Evolutionary conservation across 2,329 filamentous ascomycete species (phyloP).

Genomic region (Aspergillus awamori): DNA sequence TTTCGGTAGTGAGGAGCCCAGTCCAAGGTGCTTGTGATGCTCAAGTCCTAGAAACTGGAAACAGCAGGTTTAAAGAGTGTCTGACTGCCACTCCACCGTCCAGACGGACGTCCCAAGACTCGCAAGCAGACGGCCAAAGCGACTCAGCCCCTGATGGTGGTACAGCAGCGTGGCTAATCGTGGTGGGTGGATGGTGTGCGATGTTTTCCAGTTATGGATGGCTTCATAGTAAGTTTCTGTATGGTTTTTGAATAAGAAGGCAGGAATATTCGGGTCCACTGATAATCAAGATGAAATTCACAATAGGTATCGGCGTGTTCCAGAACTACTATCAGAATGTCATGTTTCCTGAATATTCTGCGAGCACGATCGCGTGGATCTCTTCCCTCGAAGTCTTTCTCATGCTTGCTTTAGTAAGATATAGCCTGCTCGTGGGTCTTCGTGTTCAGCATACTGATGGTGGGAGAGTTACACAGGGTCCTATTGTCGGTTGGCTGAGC

Average conservation of each 20-base stretch:
- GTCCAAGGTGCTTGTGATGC: too few species aligned
- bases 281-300: neutral
- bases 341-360: conserved; percentile 10
- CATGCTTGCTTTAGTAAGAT: conserved; percentile 15
- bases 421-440: too few species aligned
- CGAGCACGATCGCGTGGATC: conserved; percentile 19
- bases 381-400: conserved; percentile 17
- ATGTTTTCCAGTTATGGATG: conserved; percentile 4
- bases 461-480: conserved; percentile 26
- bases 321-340: conserved; percentile 16
- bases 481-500: conserved; percentile 65
- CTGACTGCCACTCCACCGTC: too few species aligned
- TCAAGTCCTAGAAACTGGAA: too few species aligned
- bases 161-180: neutral
- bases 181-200: conserved; percentile 5
- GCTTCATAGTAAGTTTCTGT: conserved; percentile 1
- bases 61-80: too few species aligned
- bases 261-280: neutral
- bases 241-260: too few species aligned
- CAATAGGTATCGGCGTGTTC: conserved; percentile 15
- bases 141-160: neutral
- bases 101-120: too few species aligned
- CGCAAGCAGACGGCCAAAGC: too few species aligned
- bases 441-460: neutral
- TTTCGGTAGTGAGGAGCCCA: too few species aligned